These are phyloP conservation scores for Ceratobasidium sp. DNA, from an alignment of 1,284 basidiomycete genomes.

Conservation along the genomic window DNA sequence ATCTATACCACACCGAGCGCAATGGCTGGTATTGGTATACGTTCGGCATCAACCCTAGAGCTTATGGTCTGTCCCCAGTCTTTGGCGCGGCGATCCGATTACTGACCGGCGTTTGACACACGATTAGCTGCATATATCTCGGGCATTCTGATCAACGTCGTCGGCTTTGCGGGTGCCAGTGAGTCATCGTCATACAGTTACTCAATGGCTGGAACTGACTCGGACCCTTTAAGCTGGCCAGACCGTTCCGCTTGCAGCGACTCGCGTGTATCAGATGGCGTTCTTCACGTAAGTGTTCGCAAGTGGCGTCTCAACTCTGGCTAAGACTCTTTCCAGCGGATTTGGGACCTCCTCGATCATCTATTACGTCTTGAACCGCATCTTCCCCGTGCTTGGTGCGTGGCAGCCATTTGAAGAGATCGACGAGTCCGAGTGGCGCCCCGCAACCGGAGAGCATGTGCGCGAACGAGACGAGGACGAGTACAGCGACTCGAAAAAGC, in stretches of 20 bases:
- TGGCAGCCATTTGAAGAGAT: slow-evolving; percentile 64
- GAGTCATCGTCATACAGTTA: not conserved
- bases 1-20: slow-evolving; percentile 68
- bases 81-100: not conserved
- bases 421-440: slow-evolving; percentile 58
- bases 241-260: slow-evolving; percentile 67
- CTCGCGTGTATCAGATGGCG: slow-evolving; percentile 73
- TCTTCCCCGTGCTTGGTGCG: slow-evolving; percentile 66
- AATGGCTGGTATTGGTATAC: slow-evolving; percentile 81
- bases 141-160: slow-evolving; percentile 83
- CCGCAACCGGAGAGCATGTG: not conserved
- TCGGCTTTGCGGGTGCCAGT: slow-evolving; percentile 70
- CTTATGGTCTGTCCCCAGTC: slow-evolving; percentile 49
- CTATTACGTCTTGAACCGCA: slow-evolving; percentile 65
- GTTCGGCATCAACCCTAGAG: slow-evolving; percentile 75
- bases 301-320: not conserved
- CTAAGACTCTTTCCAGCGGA: slow-evolving; percentile 50
- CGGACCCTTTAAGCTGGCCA: slow-evolving; percentile 57
- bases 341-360: slow-evolving; percentile 71
- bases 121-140: slow-evolving; percentile 64
- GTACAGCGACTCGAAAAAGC: slow-evolving; percentile 35
- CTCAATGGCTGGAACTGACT: not conserved
- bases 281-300: slow-evolving; percentile 64
- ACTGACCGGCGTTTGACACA: slow-evolving; percentile 41
- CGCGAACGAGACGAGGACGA: slow-evolving; percentile 24